A percentile compares a stretch with the other conserved stretches of the same genome.
Conservation (phyloP, 192 early-diverging fungal genomes). For the Ambispora gerdemannii region DNA sequence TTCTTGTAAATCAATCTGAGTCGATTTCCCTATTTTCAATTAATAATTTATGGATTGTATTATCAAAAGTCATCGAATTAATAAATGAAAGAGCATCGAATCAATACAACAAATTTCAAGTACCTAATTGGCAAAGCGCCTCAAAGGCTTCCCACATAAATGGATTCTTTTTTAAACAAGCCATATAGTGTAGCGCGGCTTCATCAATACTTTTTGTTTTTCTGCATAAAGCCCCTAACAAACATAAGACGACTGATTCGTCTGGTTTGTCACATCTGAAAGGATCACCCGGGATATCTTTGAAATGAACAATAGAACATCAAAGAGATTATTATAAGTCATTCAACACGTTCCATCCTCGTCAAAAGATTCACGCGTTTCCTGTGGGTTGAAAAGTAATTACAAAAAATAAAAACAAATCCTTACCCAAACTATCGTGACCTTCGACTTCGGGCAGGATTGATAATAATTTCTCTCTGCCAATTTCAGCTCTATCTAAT, state of each 20-base stretch:
- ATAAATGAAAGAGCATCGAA: background rate
- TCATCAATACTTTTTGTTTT: slow-evolving; percentile 34
- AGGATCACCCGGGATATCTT: background rate
- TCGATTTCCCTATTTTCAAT: slow-evolving; percentile 13
- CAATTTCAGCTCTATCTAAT: slow-evolving; percentile 35
- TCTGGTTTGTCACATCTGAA: slow-evolving; percentile 13
- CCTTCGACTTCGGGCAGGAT: background rate
- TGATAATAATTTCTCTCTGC: slow-evolving; percentile 30
- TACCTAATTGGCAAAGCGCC: slow-evolving; percentile 49
- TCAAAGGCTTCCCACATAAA: slow-evolving; percentile 54
- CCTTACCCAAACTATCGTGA: slow-evolving; percentile 15
- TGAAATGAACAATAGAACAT: too few relatives aligned
- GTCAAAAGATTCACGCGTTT: too few relatives aligned
- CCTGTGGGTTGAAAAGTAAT: background rate
- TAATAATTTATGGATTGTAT: background rate
- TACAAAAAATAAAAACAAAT: slow-evolving; percentile 2
- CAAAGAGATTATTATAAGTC: too few relatives aligned
- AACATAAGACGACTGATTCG: slow-evolving; percentile 25
- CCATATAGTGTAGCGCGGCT: slow-evolving; percentile 41
- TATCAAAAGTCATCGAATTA: background rate
- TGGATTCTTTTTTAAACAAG: slow-evolving; percentile 41
- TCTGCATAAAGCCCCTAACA: slow-evolving; percentile 33
- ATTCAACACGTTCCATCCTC: too few relatives aligned
- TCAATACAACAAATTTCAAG: background rate
- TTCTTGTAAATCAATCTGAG: slow-evolving; percentile 21